phyloP scores from a whole-genome alignment of 106 monocot genomes.

The Dendrobium catenatum region DNA sequence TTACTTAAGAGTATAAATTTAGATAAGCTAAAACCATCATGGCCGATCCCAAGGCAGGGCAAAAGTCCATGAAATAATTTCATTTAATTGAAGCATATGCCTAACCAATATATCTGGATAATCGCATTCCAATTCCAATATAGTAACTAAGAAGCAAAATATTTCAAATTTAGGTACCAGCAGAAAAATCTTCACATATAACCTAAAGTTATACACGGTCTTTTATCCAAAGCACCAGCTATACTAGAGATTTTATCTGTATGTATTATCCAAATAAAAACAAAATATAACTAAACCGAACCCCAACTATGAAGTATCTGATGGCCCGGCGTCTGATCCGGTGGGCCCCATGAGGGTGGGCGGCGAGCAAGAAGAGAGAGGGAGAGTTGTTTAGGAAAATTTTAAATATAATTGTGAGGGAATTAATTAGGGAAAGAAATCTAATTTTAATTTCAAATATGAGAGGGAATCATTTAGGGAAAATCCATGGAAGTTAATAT shows the following conservation, averaged over 20 bases:
- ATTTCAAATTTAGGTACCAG: background rate
- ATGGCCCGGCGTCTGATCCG: too few relatives aligned
- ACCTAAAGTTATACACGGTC: background rate
- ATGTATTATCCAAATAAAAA: background rate
- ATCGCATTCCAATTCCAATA: background rate
- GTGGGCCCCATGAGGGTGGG: too few relatives aligned
- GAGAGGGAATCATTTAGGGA: too few relatives aligned
- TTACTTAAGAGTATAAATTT: background rate
- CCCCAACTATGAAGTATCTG: too few relatives aligned
- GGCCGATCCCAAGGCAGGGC: background rate
- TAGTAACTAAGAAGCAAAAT: background rate
- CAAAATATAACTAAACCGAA: background rate
- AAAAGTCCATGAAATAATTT: background rate
- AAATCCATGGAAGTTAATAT: too few relatives aligned
- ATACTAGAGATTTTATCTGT: background rate
- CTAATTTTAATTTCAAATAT: too few relatives aligned
- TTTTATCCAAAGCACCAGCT: background rate
- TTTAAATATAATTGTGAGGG: too few relatives aligned
- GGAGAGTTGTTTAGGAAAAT: too few relatives aligned
- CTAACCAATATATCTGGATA: background rate
- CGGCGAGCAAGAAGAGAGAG: too few relatives aligned
- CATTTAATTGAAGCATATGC: background rate
- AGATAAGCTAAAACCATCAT: background rate
- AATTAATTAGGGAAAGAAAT: too few relatives aligned
- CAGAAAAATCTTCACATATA: background rate